Percentiles rank a stretch among this genome's conserved stretches.
phyloP scores from a whole-genome alignment of 2,329 filamentous ascomycete species.

The Erysiphe neolycopersici region DNA sequence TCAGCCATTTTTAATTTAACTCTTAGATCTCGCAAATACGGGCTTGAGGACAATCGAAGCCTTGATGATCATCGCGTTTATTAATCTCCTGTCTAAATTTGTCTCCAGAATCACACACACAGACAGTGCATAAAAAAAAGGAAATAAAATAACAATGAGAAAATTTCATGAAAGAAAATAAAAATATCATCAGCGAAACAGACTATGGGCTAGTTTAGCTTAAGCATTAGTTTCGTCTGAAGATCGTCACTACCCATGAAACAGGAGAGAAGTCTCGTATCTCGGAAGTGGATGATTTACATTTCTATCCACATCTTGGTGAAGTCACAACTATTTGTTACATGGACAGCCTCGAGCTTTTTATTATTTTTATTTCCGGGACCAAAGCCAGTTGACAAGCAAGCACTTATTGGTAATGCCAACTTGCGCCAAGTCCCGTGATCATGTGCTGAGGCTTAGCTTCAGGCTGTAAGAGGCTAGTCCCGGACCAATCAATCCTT shows the following conservation, averaged over 20 bases:
- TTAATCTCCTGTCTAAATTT: background rate
- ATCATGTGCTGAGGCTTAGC: background rate
- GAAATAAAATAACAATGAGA: background rate
- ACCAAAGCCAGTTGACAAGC: background rate
- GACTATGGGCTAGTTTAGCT: background rate
- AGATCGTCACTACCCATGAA: too few species aligned
- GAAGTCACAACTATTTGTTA: background rate
- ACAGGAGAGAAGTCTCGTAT: too few species aligned
- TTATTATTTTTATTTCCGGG: background rate
- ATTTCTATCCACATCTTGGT: too few species aligned
- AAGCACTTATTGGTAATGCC: background rate
- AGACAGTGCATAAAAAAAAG: background rate
- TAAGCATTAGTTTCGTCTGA: background rate
- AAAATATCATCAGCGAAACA: background rate
- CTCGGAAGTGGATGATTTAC: too few species aligned
- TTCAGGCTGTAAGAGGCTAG: constrained; percentile 1
- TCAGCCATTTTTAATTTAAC: too few species aligned
- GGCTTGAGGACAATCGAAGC: background rate
- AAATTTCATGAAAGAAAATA: background rate
- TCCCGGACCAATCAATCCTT: constrained; percentile 2
- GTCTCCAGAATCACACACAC: background rate
- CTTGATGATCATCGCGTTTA: too few species aligned
- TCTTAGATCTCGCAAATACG: background rate
- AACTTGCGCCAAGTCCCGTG: background rate
- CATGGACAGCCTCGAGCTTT: too few species aligned